Evolutionary conservation across 1,284 basidiomycete species (phyloP).

Genomic region (Apiotrichum laibachii): DNA sequence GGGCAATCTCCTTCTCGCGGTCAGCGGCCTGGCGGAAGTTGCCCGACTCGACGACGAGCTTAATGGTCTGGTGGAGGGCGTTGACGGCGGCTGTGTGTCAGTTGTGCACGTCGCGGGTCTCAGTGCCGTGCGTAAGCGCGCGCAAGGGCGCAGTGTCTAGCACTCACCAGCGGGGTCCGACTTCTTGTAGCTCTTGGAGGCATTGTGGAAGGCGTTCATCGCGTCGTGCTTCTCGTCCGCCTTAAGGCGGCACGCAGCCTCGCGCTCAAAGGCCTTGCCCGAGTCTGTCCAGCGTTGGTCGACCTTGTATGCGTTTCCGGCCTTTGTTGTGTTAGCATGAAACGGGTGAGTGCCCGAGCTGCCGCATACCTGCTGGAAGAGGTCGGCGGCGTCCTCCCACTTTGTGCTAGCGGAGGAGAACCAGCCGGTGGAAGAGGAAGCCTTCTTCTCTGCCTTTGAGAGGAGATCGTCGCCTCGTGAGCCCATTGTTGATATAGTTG

Average conservation of each 20-base stretch:
- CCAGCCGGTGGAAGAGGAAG: slow-evolving; percentile 73
- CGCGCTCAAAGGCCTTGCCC: slow-evolving; percentile 80
- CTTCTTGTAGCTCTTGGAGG: slow-evolving; percentile 89
- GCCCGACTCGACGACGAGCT: slow-evolving; percentile 76
- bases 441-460: slow-evolving; percentile 89
- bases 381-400: slow-evolving; percentile 89
- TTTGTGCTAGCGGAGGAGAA: slow-evolving; percentile 76
- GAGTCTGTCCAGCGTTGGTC: slow-evolving; percentile 88
- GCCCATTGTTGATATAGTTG: slow-evolving; percentile 26
- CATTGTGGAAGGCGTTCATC: slow-evolving; percentile 96
- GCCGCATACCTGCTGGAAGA: slow-evolving; percentile 58
- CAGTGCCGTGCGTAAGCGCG: not conserved
- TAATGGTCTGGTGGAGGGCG: slow-evolving; percentile 81
- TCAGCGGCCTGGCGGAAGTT: slow-evolving; percentile 97
- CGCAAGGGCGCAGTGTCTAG: not conserved
- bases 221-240: slow-evolving; percentile 84
- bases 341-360: not conserved
- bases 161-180: slow-evolving; percentile 73
- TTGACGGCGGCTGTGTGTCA: slow-evolving; percentile 73
- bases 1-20: slow-evolving; percentile 92
- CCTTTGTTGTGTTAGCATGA: slow-evolving; percentile 58
- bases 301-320: slow-evolving; percentile 92
- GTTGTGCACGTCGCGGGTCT: not conserved
- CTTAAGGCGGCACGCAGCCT: slow-evolving; percentile 86
- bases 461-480: slow-evolving; percentile 57